A percentile compares a stretch with the other conserved stretches of the same genome.
phyloP scores from a whole-genome alignment of 2,329 filamentous ascomycete species.

The Thielaviopsis populi region DNA sequence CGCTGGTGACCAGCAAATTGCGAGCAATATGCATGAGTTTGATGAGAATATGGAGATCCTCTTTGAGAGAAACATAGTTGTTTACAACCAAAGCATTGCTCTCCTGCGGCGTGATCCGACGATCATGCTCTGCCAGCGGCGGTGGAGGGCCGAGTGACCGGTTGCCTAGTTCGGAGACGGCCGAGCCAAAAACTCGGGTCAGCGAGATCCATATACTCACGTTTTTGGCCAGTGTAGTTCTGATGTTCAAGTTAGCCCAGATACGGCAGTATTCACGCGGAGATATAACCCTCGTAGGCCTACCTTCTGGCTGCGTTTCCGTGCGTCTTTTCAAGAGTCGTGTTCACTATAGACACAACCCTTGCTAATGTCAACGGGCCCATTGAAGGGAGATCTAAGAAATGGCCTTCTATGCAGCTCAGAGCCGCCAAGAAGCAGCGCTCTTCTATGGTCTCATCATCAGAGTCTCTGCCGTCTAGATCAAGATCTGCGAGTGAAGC shows the following conservation, averaged over 20 bases:
- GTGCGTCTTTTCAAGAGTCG: slow-evolving; percentile 49
- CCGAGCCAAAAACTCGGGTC: slow-evolving; percentile 44
- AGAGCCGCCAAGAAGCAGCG: slow-evolving; percentile 45
- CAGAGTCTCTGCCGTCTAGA: not conserved
- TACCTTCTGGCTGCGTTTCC: slow-evolving; percentile 45
- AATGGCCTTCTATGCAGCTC: slow-evolving; percentile 47
- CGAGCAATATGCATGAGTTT: slow-evolving; percentile 52
- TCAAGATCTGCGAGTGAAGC: not conserved
- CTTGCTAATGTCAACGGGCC: slow-evolving; percentile 40
- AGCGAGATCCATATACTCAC: slow-evolving; percentile 52
- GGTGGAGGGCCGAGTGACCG: slow-evolving; percentile 43
- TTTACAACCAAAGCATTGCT: slow-evolving; percentile 47
- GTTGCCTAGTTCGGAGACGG: slow-evolving; percentile 44
- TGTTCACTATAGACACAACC: slow-evolving; percentile 42
- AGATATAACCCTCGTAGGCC: slow-evolving; percentile 16
- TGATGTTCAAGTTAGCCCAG: slow-evolving; percentile 21
- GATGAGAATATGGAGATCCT: slow-evolving; percentile 48
- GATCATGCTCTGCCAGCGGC: slow-evolving; percentile 38
- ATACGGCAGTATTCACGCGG: not conserved
- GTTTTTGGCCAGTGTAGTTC: slow-evolving; percentile 45
- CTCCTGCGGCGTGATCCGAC: slow-evolving; percentile 44
- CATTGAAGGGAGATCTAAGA: slow-evolving; percentile 41
- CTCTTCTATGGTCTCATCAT: slow-evolving; percentile 45
- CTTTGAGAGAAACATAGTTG: slow-evolving; percentile 45
- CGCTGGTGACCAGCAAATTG: slow-evolving; percentile 48